Evolutionary conservation across 2,329 filamentous ascomycete species (phyloP), one percentile per base, ranked within the genome.

Genomic region (Aciculosporium take): DNA sequence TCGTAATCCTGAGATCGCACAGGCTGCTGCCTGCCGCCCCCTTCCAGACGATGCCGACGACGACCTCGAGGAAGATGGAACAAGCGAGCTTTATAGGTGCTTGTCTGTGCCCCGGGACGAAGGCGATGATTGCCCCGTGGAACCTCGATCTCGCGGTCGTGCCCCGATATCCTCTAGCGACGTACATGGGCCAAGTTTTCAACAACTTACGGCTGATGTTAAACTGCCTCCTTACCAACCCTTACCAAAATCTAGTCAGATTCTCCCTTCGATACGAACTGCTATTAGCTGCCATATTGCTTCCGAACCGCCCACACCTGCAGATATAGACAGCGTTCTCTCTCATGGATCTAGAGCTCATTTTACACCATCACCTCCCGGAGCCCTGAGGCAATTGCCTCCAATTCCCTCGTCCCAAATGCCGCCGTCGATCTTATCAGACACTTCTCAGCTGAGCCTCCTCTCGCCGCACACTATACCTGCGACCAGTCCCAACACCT

Each of bases 1-100:
- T 53, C 76, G 76, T 53, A 67, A 67, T 49, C 76, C 73, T 39
- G 78, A 86, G 39, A 72, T 85, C 53, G 78, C 79, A 44, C 63
- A 62, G 48, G 56, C 62, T 53, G 80, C 75, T 43, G 71, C 68
- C 47, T 61, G 64, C 46, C 56, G 68, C 48, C 67, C 72, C 18
- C 63, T 83, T 37, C 65, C 68, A 18, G 63, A 61, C 2, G 62
- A 66, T 35, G 62, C 65, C 46, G 64, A 29, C 4, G 24, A 21
- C 4, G 20, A 15, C 13, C n/a, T 66, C 46, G 63, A 23, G 13
- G 21, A 7, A 32, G 15, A 18, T 12, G 38, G 15, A 33, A 10
- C 8, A 21, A 15, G 66, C 46, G 60, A 61, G 33, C 56, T 51
- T 30, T 45, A 7, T 10, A 12, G 7, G 18, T 31, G 15, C 17